These are phyloP conservation scores for Suhomyces bokatorum DNA, from an alignment of 1,139 yeast genomes.

Conservation along the genomic window DNA sequence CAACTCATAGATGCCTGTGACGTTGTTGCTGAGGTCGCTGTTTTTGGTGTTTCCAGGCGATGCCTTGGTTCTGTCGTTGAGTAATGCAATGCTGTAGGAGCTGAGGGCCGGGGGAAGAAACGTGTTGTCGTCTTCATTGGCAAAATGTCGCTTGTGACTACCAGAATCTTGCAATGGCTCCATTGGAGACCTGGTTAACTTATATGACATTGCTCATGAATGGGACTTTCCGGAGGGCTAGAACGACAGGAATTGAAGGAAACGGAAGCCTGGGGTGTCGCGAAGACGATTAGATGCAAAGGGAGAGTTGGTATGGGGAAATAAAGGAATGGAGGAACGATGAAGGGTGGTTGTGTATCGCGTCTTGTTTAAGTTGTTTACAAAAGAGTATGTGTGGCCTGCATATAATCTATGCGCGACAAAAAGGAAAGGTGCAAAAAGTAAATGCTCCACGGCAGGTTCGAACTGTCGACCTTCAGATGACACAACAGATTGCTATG, in stretches of 20 bases:
- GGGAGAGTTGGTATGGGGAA: neutral
- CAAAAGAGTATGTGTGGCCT: neutral
- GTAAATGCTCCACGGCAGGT: slow-evolving; percentile 52
- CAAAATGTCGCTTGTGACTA: slow-evolving; percentile 20
- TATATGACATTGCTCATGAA: slow-evolving; percentile 15
- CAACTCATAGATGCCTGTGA: slow-evolving; percentile 36
- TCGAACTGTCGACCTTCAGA: slow-evolving; percentile 59
- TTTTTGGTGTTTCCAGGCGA: slow-evolving; percentile 2
- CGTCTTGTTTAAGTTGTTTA: slow-evolving; percentile 13
- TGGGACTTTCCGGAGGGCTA: neutral
- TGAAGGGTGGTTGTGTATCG: slow-evolving; percentile 1
- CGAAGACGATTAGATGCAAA: neutral
- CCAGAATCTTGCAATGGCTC: slow-evolving; percentile 3
- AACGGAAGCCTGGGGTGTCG: neutral
- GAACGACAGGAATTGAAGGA: neutral
- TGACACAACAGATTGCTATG: slow-evolving; percentile 38
- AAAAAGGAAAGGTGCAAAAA: slow-evolving; percentile 17
- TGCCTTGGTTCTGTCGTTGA: slow-evolving; percentile 26
- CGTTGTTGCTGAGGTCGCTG: slow-evolving; percentile 9
- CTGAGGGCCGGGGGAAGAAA: slow-evolving; percentile 67
- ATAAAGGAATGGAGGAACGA: neutral
- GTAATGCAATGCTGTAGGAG: slow-evolving; percentile 48
- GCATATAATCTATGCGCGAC: neutral
- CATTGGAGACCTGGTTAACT: slow-evolving; percentile 10
- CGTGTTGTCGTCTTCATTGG: slow-evolving; percentile 52